Evolutionary conservation across 345 rosid genomes (phyloP).

Genomic region (Eucalyptus microcorys): DNA sequence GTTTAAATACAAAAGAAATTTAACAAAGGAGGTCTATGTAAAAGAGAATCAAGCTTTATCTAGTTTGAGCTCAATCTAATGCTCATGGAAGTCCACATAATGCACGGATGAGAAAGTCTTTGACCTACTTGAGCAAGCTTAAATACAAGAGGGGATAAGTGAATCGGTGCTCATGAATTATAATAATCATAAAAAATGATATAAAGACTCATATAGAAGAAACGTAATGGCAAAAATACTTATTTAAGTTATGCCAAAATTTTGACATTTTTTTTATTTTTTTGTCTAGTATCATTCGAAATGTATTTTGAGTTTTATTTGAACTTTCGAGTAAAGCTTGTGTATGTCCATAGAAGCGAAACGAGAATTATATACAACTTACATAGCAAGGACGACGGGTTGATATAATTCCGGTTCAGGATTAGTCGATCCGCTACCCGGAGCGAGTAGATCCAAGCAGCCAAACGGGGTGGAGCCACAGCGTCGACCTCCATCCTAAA

Average conservation of each 20-base stretch:
- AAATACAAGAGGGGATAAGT: not conserved
- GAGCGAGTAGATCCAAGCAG: not conserved
- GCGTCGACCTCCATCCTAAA: not conserved
- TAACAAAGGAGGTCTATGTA: not conserved
- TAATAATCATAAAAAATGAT: too few species aligned
- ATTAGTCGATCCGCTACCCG: not conserved
- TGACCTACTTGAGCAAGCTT: not conserved
- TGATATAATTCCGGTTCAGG: not conserved
- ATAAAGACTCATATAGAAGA: too few species aligned
- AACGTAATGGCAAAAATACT: too few species aligned
- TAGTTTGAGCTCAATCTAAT: not conserved
- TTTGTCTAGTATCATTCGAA: not conserved
- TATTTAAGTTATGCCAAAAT: not conserved
- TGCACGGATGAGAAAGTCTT: fast-evolving
- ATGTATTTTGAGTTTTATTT: not conserved
- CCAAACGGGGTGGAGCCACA: not conserved
- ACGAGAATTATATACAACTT: too few species aligned
- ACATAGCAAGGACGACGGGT: not conserved
- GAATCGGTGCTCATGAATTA: too few species aligned
- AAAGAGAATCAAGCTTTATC: not conserved
- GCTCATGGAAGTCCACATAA: not conserved
- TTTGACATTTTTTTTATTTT: too few species aligned
- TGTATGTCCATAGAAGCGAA: too few species aligned
- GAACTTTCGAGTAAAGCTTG: not conserved
- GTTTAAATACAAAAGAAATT: not conserved